Evolutionary conservation across 2,329 filamentous ascomycete genomes (phyloP).

Genomic region (Myriosclerotinia duriaeana): DNA sequence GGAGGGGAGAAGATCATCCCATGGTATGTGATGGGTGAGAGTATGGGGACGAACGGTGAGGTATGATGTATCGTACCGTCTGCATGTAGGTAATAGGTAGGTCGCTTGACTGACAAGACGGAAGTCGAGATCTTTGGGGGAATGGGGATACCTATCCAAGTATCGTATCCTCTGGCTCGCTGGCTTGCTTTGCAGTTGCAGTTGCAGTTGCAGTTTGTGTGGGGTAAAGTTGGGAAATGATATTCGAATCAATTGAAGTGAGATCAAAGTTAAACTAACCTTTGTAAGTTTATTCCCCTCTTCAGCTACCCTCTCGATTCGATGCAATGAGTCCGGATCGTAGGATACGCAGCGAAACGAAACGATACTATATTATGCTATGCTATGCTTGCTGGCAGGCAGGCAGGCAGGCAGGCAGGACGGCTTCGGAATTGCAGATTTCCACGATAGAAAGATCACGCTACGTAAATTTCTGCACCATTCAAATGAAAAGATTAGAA

Average conservation of each 20-base stretch:
- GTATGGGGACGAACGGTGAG: conserved; percentile 2
- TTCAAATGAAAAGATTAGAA: conserved; percentile 17
- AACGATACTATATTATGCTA: conserved; percentile 1
- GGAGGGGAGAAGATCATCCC: conserved; percentile 3
- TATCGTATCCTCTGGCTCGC: conserved; percentile 14
- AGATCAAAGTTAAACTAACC: conserved; percentile 17
- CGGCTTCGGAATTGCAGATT: conserved; percentile 9
- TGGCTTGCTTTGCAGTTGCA: conserved; percentile 19
- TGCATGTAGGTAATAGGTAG: conserved; percentile 7
- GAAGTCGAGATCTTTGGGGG: conserved; percentile 11
- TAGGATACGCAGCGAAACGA: neutral
- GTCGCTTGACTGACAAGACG: conserved; percentile 18
- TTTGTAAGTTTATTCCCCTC: conserved; percentile 18
- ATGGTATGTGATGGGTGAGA: conserved; percentile 8
- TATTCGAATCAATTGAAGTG: conserved; percentile 12
- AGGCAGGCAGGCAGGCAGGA: no score
- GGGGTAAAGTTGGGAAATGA: conserved; percentile 16
- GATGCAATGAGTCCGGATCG: conserved; percentile 15
- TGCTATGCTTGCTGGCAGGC: conserved; percentile 11
- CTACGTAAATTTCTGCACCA: conserved; percentile 19
- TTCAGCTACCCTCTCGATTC: conserved; percentile 13
- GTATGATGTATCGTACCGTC: conserved; percentile 11
- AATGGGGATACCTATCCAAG: conserved; percentile 13
- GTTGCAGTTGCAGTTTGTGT: conserved; percentile 13
- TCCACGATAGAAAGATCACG: conserved; percentile 19